Conservation (phyloP, 139 green algal species). For the Volvox africanus region DNA sequence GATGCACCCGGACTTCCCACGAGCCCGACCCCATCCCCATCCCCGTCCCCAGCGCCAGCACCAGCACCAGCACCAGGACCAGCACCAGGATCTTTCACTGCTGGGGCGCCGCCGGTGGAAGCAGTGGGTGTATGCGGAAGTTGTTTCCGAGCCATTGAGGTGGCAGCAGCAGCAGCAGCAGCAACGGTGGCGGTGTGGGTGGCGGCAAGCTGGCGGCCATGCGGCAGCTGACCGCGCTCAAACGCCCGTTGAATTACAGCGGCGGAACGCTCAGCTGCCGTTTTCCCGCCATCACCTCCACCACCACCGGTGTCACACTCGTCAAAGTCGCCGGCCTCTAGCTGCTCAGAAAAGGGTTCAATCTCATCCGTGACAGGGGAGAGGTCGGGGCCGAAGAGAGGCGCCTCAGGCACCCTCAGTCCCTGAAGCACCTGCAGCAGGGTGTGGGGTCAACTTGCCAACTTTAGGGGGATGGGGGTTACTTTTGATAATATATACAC, state of each 20-base stretch:
- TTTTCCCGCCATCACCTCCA: neutral
- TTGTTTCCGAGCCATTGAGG: neutral
- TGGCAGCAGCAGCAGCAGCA: neutral
- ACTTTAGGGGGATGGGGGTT: too few species aligned
- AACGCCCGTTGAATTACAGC: neutral
- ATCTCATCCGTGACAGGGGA: neutral
- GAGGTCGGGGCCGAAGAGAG: constrained; percentile 15
- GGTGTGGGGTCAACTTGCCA: too few species aligned
- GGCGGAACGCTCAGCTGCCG: neutral
- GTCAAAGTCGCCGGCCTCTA: neutral
- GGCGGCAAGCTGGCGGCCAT: neutral
- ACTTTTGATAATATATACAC: too few species aligned
- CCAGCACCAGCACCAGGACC: neutral
- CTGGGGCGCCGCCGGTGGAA: too few species aligned
- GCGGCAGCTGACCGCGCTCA: neutral
- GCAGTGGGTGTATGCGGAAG: too few species aligned
- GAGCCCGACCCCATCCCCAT: too few species aligned
- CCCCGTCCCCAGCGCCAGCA: neutral
- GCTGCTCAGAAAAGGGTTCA: neutral
- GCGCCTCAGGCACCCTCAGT: neutral
- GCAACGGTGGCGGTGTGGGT: too few species aligned
- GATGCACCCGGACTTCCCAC: neutral
- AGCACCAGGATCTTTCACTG: neutral
- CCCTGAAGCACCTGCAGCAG: constrained; percentile 29
- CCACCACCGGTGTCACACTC: neutral